These are phyloP conservation scores for Diaporthe sp. DNA, from an alignment of 2,329 filamentous ascomycete species.

Conservation along the genomic window DNA sequence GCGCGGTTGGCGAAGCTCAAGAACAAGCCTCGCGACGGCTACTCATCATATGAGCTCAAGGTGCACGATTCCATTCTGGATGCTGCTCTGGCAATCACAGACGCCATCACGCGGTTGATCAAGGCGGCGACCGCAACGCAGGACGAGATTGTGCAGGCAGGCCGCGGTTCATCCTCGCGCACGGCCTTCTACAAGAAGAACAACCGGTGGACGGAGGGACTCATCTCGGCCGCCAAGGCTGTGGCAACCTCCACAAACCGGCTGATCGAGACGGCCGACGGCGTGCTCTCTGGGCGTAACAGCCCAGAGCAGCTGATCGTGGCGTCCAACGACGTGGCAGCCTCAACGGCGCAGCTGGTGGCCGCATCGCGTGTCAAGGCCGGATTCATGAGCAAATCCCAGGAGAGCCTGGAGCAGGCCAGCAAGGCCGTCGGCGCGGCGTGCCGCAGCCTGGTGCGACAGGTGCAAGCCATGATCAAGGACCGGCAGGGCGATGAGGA, in stretches of 20 bases:
- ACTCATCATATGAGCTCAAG: constrained; percentile 95
- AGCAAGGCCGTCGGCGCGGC: constrained; percentile 93
- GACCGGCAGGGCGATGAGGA: constrained; percentile 87
- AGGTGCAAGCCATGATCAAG: constrained; percentile 95
- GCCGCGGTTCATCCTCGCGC: constrained; percentile 85
- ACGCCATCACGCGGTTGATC: constrained; percentile 93
- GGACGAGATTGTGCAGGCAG: constrained; percentile 95
- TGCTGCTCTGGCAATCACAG: constrained; percentile 92
- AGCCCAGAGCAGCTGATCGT: constrained; percentile 98
- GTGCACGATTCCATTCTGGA: constrained; percentile 97
- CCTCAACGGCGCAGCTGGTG: constrained; percentile 95
- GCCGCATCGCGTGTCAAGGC: constrained; percentile 97
- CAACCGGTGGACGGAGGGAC: constrained; percentile 98
- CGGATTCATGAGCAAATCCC: constrained; percentile 96
- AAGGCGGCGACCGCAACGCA: constrained; percentile 94
- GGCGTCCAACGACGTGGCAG: constrained; percentile 95
- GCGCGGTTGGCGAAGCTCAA: constrained; percentile 90
- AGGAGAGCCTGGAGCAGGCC: constrained; percentile 90
- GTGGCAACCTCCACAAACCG: constrained; percentile 95
- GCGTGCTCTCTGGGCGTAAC: constrained; percentile 91
- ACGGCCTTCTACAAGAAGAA: constrained; percentile 99
- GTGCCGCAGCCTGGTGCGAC: constrained; percentile 87
- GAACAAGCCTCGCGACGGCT: constrained; percentile 96
- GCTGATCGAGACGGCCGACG: constrained; percentile 97
- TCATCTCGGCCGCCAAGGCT: constrained; percentile 97